Conservation (phyloP, 495 filamentous ascomycete genomes). For the Hypoxylon perforatum region DNA sequence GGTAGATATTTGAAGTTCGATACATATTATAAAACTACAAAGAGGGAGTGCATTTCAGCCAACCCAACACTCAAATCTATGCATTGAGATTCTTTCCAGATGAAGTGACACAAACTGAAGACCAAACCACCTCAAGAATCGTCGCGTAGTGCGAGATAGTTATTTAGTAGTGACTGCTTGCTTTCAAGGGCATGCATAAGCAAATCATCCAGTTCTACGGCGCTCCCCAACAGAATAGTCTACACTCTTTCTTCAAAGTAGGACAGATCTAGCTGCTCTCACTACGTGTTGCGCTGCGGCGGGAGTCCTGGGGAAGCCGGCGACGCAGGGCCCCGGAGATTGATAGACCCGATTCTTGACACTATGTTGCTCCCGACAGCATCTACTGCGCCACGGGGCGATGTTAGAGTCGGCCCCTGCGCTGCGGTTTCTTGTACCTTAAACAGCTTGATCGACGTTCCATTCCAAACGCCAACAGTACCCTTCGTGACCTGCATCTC, state of each 20-base stretch:
- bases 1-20: too few relatives aligned
- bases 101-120: constrained; percentile 22
- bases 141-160: neutral
- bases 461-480: constrained; percentile 95
- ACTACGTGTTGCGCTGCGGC: constrained; percentile 34
- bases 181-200: neutral
- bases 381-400: constrained; percentile 91
- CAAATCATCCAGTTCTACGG: neutral
- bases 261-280: too few relatives aligned
- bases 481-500: constrained; percentile 91
- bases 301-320: constrained; percentile 39
- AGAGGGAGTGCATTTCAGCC: neutral
- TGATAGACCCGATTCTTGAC: constrained; percentile 84
- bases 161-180: too few relatives aligned
- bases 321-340: constrained; percentile 52
- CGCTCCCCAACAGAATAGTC: neutral
- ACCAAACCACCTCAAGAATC: constrained; percentile 9
- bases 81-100: constrained; percentile 27
- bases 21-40: neutral
- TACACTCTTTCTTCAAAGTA: too few relatives aligned
- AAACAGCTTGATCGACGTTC: constrained; percentile 87
- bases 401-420: constrained; percentile 81
- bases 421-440: constrained; percentile 85
- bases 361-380: constrained; percentile 94
- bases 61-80: constrained; percentile 14